Conservation (phyloP, 1,139 yeast species). For the Suhomyces chickasaworum region DNA sequence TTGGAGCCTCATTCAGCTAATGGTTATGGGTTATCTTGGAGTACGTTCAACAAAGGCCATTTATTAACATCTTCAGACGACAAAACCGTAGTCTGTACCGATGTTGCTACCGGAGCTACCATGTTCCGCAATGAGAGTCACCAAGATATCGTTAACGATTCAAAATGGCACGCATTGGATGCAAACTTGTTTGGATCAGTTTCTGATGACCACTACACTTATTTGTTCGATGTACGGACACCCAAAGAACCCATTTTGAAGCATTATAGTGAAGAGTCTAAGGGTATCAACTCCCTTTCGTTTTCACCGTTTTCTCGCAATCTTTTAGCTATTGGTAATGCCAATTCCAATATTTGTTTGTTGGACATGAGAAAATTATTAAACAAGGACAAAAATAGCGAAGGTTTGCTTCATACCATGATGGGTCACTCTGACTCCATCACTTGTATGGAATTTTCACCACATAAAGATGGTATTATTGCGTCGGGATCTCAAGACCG, state of each 20-base stretch:
- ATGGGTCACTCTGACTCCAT: conserved; percentile 76
- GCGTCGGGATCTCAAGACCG: conserved; percentile 76
- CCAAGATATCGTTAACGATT: conserved; percentile 67
- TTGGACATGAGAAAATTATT: conserved; percentile 58
- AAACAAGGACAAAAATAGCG: conserved; percentile 20
- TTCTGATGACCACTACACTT: conserved; percentile 60
- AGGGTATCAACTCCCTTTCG: conserved; percentile 61
- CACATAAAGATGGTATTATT: conserved; percentile 68
- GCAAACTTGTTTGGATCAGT: conserved; percentile 63
- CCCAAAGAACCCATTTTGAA: conserved; percentile 28
- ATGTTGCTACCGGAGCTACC: conserved; percentile 30
- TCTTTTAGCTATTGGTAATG: conserved; percentile 67
- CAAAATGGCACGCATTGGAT: conserved; percentile 64
- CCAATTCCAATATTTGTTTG: conserved; percentile 64
- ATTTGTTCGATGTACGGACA: conserved; percentile 46
- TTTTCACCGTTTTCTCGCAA: conserved; percentile 64
- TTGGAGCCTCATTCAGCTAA: conserved; percentile 61
- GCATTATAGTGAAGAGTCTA: conserved; percentile 35
- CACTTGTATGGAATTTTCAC: conserved; percentile 70
- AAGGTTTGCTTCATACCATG: conserved; percentile 60
- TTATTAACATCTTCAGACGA: conserved; percentile 69
- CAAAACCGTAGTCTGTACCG: conserved; percentile 59
- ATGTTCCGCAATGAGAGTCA: conserved; percentile 40
- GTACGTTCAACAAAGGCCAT: conserved; percentile 45
- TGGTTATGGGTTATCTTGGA: conserved; percentile 78